Percentiles rank a stretch among this genome's conserved stretches.
Evolutionary conservation across 2,329 filamentous ascomycete species (phyloP).

Genomic region (Chrysoporthe austroafricana): DNA sequence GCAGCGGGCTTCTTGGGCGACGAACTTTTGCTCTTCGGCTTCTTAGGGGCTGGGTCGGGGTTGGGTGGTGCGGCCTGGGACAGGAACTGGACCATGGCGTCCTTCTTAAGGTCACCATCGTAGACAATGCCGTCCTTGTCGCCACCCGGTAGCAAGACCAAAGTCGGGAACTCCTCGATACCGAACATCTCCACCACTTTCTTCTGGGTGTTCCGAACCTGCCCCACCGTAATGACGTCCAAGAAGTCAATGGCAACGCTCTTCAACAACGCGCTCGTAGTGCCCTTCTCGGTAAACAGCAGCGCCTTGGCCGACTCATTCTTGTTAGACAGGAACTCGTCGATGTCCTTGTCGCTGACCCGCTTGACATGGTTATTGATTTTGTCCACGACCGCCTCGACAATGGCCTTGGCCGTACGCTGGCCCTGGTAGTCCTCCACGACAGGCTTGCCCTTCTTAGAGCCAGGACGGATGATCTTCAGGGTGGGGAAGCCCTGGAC

Average conservation of each 20-base stretch:
- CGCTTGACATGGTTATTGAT: constrained; percentile 91
- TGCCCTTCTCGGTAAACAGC: constrained; percentile 91
- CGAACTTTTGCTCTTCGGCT: constrained; percentile 47
- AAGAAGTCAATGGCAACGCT: constrained; percentile 90
- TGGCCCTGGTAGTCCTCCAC: constrained; percentile 91
- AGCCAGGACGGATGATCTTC: constrained; percentile 87
- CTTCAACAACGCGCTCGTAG: constrained; percentile 80
- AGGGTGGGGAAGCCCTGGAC: constrained; percentile 94
- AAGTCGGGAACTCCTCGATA: constrained; percentile 75
- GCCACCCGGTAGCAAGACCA: constrained; percentile 78
- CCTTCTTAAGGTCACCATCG: constrained; percentile 84
- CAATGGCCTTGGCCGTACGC: constrained; percentile 82
- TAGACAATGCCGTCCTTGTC: constrained; percentile 72
- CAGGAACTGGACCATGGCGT: constrained; percentile 79
- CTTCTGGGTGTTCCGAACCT: constrained; percentile 81
- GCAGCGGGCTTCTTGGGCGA: constrained; percentile 42
- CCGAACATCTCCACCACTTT: constrained; percentile 73
- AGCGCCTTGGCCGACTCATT: constrained; percentile 80
- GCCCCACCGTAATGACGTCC: constrained; percentile 76
- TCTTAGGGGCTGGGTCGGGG: constrained; percentile 67
- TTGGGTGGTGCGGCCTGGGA: constrained; percentile 80
- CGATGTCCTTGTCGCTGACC: constrained; percentile 77
- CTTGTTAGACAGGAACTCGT: constrained; percentile 70
- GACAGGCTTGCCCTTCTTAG: constrained; percentile 73
- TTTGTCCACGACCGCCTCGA: constrained; percentile 80